These are phyloP conservation scores for Pulveroboletus sp. DNA, from an alignment of 768 basidiomycete genomes.

Conservation along the genomic window DNA sequence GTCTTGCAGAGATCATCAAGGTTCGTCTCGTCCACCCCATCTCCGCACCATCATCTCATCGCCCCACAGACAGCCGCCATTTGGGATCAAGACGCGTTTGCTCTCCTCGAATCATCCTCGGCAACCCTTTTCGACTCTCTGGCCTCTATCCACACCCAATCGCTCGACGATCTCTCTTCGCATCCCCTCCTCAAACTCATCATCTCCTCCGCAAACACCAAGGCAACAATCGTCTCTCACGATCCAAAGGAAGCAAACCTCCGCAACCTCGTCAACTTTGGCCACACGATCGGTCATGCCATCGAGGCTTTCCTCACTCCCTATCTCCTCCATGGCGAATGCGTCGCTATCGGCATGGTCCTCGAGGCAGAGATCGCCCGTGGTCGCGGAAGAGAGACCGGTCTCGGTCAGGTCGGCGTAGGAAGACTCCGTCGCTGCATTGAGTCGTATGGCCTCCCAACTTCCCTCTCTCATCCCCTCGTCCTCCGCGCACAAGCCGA, in stretches of 20 bases:
- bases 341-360: conserved; percentile 93
- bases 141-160: conserved; percentile 47
- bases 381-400: conserved; percentile 57
- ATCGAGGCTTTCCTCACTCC: conserved; percentile 97
- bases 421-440: conserved; percentile 86
- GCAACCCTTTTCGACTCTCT: conserved; percentile 86
- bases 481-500: conserved; percentile 40
- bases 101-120: conserved; percentile 80
- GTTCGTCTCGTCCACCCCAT: conserved; percentile 39
- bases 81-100: conserved; percentile 91
- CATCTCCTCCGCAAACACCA: conserved; percentile 90
- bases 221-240: conserved; percentile 94
- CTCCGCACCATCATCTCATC: conserved; percentile 1
- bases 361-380: conserved; percentile 94
- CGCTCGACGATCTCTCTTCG: conserved; percentile 72
- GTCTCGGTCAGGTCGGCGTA: conserved; percentile 88
- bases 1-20: conserved; percentile 98
- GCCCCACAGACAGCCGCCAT: conserved; percentile 89
- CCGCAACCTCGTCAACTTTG: conserved; percentile 98
- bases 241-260: conserved; percentile 97
- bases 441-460: conserved; percentile 88
- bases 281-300: conserved; percentile 97
- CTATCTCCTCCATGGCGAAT: conserved; percentile 93
- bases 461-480: conserved; percentile 74
- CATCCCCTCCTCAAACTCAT: conserved; percentile 89